Percentiles rank a stretch among this genome's conserved stretches.
Evolutionary conservation across 2,329 filamentous ascomycete genomes (phyloP).

Genomic region (Pseudogymnoascus sp.): DNA sequence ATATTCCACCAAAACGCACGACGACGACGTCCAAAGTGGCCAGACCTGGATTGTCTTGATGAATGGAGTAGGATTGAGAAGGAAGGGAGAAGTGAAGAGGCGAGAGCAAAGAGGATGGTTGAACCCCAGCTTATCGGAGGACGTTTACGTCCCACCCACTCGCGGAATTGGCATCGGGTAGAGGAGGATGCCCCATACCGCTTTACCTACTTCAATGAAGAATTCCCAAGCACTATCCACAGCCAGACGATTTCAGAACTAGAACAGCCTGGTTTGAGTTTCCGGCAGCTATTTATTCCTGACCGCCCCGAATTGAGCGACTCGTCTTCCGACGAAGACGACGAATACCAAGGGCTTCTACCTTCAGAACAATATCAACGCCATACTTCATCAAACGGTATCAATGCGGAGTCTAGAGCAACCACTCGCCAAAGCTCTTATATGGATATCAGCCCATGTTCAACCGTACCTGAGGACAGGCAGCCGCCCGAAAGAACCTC

Average conservation of each 20-base stretch:
- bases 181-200: conserved; percentile 88
- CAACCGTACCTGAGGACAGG: conserved; percentile 10
- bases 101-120: conserved; percentile 82
- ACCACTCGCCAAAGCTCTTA: conserved; percentile 35
- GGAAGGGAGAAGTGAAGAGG: conserved; percentile 72
- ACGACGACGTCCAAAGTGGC: conserved; percentile 69
- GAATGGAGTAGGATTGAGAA: conserved; percentile 90
- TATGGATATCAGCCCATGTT: conserved; percentile 19
- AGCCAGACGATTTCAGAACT: conserved; percentile 92
- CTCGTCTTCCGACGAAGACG: conserved; percentile 56
- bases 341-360: conserved; percentile 36
- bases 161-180: conserved; percentile 69
- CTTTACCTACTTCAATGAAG: conserved; percentile 98
- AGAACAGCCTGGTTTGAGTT: conserved; percentile 74
- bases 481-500: background rate
- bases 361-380: conserved; percentile 25
- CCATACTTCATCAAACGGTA: conserved; percentile 20
- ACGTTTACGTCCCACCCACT: conserved; percentile 68
- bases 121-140: conserved; percentile 91
- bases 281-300: conserved; percentile 82
- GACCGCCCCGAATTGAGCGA: conserved; percentile 72
- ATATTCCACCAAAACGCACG: conserved; percentile 25
- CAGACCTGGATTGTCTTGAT: conserved; percentile 73
- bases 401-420: conserved; percentile 36
- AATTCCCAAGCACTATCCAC: conserved; percentile 91